Evolutionary conservation across 257 asterid genomes (phyloP), one percentile per base, ranked within the genome.

Genomic region (Solanum appendiculatum): DNA sequence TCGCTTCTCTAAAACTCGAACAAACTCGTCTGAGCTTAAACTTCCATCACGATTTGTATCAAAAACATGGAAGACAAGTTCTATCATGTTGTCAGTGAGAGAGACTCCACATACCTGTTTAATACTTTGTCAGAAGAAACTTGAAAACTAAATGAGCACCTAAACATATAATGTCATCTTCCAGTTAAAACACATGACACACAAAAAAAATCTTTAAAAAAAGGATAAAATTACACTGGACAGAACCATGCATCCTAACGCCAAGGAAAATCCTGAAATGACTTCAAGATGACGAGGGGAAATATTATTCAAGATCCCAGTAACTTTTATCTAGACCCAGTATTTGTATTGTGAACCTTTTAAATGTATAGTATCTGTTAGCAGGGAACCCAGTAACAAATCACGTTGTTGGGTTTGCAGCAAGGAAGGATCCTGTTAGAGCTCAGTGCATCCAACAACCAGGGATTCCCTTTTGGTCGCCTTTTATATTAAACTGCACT

Each of bases 1-100:
- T 80, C 99, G 92, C 90, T 95, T 94, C 86, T 92, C 90, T 83
- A 95, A 83, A 78, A 95, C 98, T 86, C 99, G 91, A 21, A 96
- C 89, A 56, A 96, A 95, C 93, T 96, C 99, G 5, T 89, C 91
- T 8, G 91, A 86, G 86, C 97, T 93, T 89, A 96, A 91, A 87
- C 86, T 93, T 86, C 95, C 99, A 88, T 95, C 98, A 34, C 86
- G 66, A 73, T 96, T 95, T 80, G 93, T 87, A 58, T 96, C 98
- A 42, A 96, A 96, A 4, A 96, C 92, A 77, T 95, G 96, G 93
- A 95, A 96, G 85, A 95, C 90, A 5, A 96, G 85, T 20, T 93
- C 94, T 11, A 94, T 89, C 87, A 96, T 90, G 42, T 94, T 91
- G 84, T 94, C 95, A 6, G 93, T 88, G n/a, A 96, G 94, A 58